Percentiles rank a stretch among this genome's conserved stretches.
These are phyloP conservation scores for Trichoderma koningiopsis DNA, from an alignment of 2,329 filamentous ascomycete species.

Conservation along the genomic window DNA sequence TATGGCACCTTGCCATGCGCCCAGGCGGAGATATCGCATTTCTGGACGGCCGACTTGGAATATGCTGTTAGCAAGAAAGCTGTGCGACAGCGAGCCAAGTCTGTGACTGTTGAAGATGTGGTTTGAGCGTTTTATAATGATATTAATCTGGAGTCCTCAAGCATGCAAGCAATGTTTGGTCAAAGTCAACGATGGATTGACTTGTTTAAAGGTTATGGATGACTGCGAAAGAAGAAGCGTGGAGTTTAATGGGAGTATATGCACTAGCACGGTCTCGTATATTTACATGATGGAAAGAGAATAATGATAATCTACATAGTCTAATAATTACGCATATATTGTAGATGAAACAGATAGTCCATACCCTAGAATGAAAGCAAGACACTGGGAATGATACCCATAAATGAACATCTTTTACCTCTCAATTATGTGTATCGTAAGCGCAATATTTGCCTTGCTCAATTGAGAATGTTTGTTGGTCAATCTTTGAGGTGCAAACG, in stretches of 20 bases:
- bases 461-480: no score
- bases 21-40: constrained; percentile 68
- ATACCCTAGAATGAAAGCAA: background rate
- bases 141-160: background rate
- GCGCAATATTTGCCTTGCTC: no score
- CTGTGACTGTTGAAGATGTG: constrained; percentile 48
- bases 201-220: background rate
- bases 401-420: background rate
- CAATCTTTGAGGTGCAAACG: background rate
- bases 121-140: constrained; percentile 34
- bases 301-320: background rate
- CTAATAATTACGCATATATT: background rate
- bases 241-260: background rate
- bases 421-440: background rate
- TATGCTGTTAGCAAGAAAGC: constrained; percentile 73
- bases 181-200: background rate
- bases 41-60: constrained; percentile 69
- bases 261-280: background rate
- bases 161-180: background rate
- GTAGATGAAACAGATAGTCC: background rate
- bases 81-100: constrained; percentile 49
- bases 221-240: background rate
- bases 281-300: background rate
- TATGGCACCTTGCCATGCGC: constrained; percentile 69
- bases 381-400: background rate